Evolutionary conservation across 208 protist genomes (phyloP).

Genomic region (Crithidia brevicula): DNA sequence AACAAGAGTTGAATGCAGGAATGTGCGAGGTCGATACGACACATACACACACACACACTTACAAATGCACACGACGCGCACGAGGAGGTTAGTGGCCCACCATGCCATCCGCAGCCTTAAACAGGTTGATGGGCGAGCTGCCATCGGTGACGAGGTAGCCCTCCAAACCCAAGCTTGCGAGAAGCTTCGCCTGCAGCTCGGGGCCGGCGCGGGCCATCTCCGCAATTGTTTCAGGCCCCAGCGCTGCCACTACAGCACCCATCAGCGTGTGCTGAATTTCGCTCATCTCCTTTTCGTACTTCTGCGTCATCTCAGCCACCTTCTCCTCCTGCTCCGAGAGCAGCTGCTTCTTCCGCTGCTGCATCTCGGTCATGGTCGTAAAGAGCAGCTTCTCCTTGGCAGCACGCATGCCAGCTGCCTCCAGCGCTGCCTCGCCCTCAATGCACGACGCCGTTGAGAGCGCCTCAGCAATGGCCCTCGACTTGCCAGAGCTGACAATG

Average conservation of each 20-base stretch:
- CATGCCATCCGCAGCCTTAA: conserved; percentile 83
- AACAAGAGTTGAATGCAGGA: not conserved
- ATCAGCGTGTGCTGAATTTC: conserved; percentile 58
- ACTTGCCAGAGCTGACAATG: conserved; percentile 91
- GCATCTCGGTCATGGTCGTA: conserved; percentile 51
- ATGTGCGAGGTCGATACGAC: not conserved
- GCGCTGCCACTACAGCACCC: conserved; percentile 47
- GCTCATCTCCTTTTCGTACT: conserved; percentile 40
- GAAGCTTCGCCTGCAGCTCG: conserved; percentile 80
- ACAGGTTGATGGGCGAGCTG: conserved; percentile 91
- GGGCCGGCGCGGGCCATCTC: conserved; percentile 86
- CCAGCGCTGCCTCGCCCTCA: conserved; percentile 83
- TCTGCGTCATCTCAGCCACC: conserved; percentile 33
- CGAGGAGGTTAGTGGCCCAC: conserved; percentile 2
- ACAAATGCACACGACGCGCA: not conserved
- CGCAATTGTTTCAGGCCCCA: conserved; percentile 77
- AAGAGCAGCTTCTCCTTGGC: conserved; percentile 68
- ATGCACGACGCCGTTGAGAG: conserved; percentile 86
- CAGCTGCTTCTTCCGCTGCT: conserved; percentile 43
- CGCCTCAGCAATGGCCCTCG: conserved; percentile 90
- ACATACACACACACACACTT: not conserved
- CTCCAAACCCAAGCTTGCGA: conserved; percentile 79
- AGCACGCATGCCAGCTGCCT: conserved; percentile 77
- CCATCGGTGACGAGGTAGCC: conserved; percentile 94
- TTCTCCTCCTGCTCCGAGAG: conserved; percentile 50